These are phyloP conservation scores for Echites panduratus DNA, from an alignment of 257 asterid species.

Conservation along the genomic window DNA sequence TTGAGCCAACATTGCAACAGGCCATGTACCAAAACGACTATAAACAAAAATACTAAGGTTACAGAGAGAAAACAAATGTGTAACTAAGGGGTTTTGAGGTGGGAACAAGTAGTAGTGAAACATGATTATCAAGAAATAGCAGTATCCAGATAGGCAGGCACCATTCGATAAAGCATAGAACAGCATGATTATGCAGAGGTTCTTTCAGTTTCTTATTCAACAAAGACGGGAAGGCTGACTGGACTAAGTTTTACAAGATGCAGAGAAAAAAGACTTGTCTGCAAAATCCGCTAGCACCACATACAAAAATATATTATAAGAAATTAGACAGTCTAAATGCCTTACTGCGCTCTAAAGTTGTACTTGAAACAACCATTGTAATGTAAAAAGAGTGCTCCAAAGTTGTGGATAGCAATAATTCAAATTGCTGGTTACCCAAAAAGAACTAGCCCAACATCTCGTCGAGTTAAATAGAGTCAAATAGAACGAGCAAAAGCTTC, in stretches of 20 bases:
- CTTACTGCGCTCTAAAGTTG: not conserved
- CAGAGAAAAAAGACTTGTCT: not conserved
- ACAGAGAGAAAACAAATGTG: constrained; percentile 9
- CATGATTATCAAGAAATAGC: not conserved
- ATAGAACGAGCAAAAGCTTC: not conserved
- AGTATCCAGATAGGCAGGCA: not conserved
- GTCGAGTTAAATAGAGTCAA: not conserved
- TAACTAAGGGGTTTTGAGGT: not conserved
- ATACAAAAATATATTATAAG: not conserved
- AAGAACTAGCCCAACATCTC: not conserved
- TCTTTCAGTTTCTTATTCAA: constrained; percentile 1
- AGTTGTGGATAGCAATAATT: not conserved
- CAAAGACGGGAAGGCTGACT: not conserved
- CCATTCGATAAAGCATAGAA: not conserved
- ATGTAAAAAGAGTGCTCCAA: not conserved
- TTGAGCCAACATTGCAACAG: constrained; percentile 85
- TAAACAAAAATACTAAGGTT: constrained; percentile 18
- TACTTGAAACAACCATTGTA: not conserved
- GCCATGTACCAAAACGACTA: constrained; percentile 99
- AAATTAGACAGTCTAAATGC: too few species aligned
- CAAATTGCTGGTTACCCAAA: not conserved
- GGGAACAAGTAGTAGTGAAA: not conserved
- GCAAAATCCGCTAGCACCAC: not conserved
- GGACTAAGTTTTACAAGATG: not conserved
- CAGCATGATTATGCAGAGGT: not conserved